These are phyloP conservation scores for Solanum aculeatissimum DNA, from an alignment of 305 asterid genomes.

Conservation along the genomic window DNA sequence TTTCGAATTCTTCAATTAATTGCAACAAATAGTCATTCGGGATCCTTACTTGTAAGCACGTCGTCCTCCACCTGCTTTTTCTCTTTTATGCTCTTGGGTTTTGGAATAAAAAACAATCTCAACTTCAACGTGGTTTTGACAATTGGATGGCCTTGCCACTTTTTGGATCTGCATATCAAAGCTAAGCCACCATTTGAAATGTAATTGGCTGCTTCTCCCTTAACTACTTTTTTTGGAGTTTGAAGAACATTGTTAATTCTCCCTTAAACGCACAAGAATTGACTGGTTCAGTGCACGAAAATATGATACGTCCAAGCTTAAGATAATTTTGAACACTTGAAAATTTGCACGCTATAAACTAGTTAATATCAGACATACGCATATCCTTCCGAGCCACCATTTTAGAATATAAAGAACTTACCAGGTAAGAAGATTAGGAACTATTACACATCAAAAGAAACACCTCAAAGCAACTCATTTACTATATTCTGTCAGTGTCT, in stretches of 20 bases:
- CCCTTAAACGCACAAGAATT: not conserved
- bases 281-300: not conserved
- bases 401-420: not conserved
- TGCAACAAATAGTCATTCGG: not conserved
- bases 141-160: not conserved
- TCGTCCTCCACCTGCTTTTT: not conserved
- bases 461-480: not conserved
- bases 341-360: not conserved
- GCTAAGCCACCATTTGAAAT: not conserved
- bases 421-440: not conserved
- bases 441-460: not conserved
- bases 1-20: not conserved
- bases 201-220: too few species aligned
- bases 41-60: slow-evolving; percentile 1
- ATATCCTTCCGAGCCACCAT: not conserved
- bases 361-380: not conserved
- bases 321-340: not conserved
- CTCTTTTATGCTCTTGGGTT: not conserved
- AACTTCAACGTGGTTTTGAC: not conserved
- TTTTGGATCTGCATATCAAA: not conserved
- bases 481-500: not conserved
- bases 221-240: too few species aligned
- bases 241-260: not conserved
- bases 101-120: not conserved
- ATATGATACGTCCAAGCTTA: not conserved